phyloP scores from a whole-genome alignment of 2,329 filamentous ascomycete genomes.

The Fusarium tanahbumbuense region DNA sequence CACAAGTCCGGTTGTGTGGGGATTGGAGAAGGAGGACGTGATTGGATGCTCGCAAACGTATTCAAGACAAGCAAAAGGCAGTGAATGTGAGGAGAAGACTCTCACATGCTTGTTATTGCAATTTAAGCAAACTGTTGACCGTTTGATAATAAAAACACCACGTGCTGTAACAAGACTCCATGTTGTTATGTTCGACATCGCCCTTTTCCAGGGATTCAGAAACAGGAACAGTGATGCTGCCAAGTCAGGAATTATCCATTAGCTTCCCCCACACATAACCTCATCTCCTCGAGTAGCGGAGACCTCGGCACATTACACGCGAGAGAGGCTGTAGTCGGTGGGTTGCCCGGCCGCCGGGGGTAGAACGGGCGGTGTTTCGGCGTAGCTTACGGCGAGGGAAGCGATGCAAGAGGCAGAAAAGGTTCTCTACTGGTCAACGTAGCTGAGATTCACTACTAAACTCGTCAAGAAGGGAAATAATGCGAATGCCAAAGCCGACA shows the following conservation, averaged over 20 bases:
- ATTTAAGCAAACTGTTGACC: background rate
- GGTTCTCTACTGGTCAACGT: background rate
- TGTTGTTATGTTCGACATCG: background rate
- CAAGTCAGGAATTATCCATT: conserved; percentile 10
- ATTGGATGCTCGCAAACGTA: conserved; percentile 14
- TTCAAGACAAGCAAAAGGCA: conserved; percentile 5
- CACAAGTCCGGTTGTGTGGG: conserved; percentile 38
- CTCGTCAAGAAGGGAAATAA: background rate
- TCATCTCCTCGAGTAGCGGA: conserved; percentile 34
- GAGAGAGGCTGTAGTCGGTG: conserved; percentile 36
- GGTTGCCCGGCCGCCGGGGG: conserved; percentile 41
- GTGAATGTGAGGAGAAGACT: conserved; percentile 1
- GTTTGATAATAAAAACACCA: background rate
- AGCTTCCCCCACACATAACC: conserved; percentile 33
- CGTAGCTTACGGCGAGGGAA: conserved; percentile 43
- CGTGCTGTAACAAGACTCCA: conserved; percentile 8
- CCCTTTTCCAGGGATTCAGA: conserved; percentile 18
- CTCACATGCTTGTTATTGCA: conserved; percentile 28
- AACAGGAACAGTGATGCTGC: conserved; percentile 20
- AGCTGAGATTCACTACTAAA: background rate
- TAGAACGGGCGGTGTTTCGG: conserved; percentile 40
- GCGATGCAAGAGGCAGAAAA: background rate
- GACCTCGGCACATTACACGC: conserved; percentile 44
- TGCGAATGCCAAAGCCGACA: background rate
- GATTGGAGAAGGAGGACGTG: conserved; percentile 28